Percentiles rank a stretch among this genome's conserved stretches.
These are phyloP conservation scores for Ascochyta lentis DNA, from an alignment of 2,329 filamentous ascomycete genomes.

Conservation along the genomic window DNA sequence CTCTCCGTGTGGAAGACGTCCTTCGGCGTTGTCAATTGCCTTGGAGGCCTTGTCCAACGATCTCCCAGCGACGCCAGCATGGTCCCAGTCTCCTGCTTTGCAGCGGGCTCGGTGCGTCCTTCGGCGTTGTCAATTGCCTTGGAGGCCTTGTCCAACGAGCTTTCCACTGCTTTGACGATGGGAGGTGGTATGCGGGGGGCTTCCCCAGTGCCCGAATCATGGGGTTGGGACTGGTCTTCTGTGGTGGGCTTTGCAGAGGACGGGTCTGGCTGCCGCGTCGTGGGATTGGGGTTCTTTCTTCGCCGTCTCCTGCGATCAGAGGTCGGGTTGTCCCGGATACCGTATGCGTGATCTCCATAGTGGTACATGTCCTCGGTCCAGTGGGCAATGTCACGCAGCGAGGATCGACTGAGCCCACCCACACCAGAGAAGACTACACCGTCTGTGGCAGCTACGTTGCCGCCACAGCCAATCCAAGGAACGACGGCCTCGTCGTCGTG, in stretches of 20 bases:
- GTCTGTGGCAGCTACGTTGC: slow-evolving; percentile 73
- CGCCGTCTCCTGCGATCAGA: slow-evolving; percentile 64
- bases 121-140: slow-evolving; percentile 40
- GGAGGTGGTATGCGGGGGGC: slow-evolving; percentile 54
- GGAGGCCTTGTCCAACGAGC: slow-evolving; percentile 53
- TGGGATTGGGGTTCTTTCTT: slow-evolving; percentile 42
- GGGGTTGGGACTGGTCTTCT: slow-evolving; percentile 6
- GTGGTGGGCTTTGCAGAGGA: slow-evolving; percentile 7
- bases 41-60: too few species aligned
- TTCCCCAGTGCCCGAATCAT: slow-evolving; percentile 12
- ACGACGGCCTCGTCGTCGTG: slow-evolving; percentile 32
- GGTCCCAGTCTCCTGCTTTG: slow-evolving; percentile 28
- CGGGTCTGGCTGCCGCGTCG: neutral
- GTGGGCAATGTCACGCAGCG: slow-evolving; percentile 74
- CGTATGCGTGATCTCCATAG: slow-evolving; percentile 85
- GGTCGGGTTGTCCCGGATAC: slow-evolving; percentile 78
- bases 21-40: too few species aligned
- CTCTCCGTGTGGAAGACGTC: slow-evolving; percentile 14
- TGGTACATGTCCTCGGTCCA: slow-evolving; percentile 91
- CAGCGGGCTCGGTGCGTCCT: slow-evolving; percentile 19
- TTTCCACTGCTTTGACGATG: slow-evolving; percentile 54
- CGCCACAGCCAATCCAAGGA: slow-evolving; percentile 78
- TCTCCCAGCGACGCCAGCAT: slow-evolving; percentile 51
- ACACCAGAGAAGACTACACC: slow-evolving; percentile 86
- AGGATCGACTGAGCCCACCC: slow-evolving; percentile 73